Conservation (phyloP, 2,329 filamentous ascomycete genomes). For the Hansfordia pulvinata region DNA sequence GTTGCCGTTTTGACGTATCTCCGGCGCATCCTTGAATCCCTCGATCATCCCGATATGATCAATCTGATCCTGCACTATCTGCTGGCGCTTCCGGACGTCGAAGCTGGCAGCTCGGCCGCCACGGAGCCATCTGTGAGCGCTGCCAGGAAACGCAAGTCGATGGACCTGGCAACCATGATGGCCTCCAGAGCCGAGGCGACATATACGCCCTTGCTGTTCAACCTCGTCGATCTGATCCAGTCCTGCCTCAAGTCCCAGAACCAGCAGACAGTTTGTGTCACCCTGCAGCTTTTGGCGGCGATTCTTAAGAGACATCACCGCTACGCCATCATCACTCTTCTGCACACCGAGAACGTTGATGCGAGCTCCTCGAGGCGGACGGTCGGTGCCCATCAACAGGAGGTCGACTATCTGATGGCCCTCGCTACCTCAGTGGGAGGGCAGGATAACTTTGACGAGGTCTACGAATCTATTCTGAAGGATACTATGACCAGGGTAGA, state of each 20-base stretch:
- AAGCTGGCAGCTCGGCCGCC: slow-evolving; percentile 20
- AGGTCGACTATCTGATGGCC: slow-evolving; percentile 57
- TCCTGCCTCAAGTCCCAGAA: slow-evolving; percentile 76
- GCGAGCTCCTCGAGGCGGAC: slow-evolving; percentile 46
- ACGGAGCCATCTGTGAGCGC: slow-evolving; percentile 45
- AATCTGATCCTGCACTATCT: slow-evolving; percentile 89
- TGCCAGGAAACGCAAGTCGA: slow-evolving; percentile 71
- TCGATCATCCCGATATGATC: slow-evolving; percentile 89
- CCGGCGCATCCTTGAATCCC: slow-evolving; percentile 74
- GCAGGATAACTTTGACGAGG: slow-evolving; percentile 55
- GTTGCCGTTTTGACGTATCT: slow-evolving; percentile 93
- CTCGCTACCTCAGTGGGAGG: slow-evolving; percentile 57
- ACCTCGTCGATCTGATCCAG: slow-evolving; percentile 78
- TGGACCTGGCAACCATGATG: slow-evolving; percentile 73
- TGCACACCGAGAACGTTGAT: slow-evolving; percentile 50
- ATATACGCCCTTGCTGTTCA: slow-evolving; percentile 77
- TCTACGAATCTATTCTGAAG: slow-evolving; percentile 58
- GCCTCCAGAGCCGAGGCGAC: slow-evolving; percentile 60
- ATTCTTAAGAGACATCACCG: slow-evolving; percentile 79
- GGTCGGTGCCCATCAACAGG: slow-evolving; percentile 60
- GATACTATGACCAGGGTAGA: slow-evolving; percentile 59
- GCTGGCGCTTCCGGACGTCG: slow-evolving; percentile 58
- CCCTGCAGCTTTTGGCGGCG: slow-evolving; percentile 73
- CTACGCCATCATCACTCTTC: slow-evolving; percentile 66
- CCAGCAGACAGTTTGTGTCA: slow-evolving; percentile 79